Conservation (phyloP, 2,329 filamentous ascomycete genomes). For the Colletotrichum kahawae region DNA sequence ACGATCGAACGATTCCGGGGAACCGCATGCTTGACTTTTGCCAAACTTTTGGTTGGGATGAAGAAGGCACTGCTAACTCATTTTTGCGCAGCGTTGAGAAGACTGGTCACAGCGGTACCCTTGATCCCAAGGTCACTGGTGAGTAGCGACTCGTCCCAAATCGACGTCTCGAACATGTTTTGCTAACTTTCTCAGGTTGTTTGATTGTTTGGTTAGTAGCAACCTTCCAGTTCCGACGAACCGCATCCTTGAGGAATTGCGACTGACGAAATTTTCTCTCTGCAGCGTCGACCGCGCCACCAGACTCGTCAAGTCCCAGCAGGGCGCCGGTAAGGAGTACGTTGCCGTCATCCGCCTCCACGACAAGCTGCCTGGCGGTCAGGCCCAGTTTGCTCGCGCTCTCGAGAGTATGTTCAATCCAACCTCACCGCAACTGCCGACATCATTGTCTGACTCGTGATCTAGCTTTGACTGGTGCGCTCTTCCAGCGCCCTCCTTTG, state of each 20-base stretch:
- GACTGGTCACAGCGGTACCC: slow-evolving; percentile 96
- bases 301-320: slow-evolving; percentile 97
- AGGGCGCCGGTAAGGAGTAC: slow-evolving; percentile 99
- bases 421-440: neutral
- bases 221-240: neutral
- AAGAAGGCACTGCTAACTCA: neutral
- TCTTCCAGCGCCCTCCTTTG: slow-evolving; percentile 95
- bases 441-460: slow-evolving; percentile 3
- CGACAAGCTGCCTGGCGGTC: slow-evolving; percentile 91
- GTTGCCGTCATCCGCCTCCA: slow-evolving; percentile 94
- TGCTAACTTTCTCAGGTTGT: slow-evolving; percentile 28
- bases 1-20: neutral
- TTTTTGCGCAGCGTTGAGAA: slow-evolving; percentile 74
- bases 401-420: slow-evolving; percentile 67
- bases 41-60: neutral
- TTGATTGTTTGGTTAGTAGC: slow-evolving; percentile 22
- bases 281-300: slow-evolving; percentile 85
- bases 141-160: slow-evolving; percentile 51
- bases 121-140: slow-evolving; percentile 97
- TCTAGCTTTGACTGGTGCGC: slow-evolving; percentile 80
- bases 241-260: neutral
- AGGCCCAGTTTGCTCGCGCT: slow-evolving; percentile 90
- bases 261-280: neutral
- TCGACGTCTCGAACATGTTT: slow-evolving; percentile 74
- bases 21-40: neutral